Evolutionary conservation across 164 flowering plant species (phyloP), one percentile per base, ranked within the genome.

Genomic region (Macadamia integrifolia): DNA sequence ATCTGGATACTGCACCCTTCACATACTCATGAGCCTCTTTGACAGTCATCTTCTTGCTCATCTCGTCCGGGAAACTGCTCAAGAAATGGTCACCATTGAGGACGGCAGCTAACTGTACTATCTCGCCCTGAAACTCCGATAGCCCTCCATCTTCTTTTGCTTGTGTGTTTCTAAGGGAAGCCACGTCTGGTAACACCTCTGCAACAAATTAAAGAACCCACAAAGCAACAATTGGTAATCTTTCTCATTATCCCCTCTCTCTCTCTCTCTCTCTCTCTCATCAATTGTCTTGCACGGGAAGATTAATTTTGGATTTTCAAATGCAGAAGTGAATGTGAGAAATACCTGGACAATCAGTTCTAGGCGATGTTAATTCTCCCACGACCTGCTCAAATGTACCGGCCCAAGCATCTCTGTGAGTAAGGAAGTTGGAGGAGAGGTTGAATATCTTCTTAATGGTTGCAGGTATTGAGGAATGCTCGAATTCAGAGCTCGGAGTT

Each of bases 391-490:
- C 99, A 69, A 94, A 94, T 5, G 99, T 94, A 32, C 95, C 97
- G 31, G 99, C 99, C 99, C 99, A 94, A 52, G 97, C 93, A 80
- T 92, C 99, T 80, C 99, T 86, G 76, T 88, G 83, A 42, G 97
- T 94, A 71, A 94, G 76, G 86, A 86, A 94, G 67, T 90, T 87
- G 46, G 99, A 92, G 40, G 85, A 65, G 57, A 94, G 89, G 71
- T 89, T 90, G 86, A 92, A 92, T 64, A 94, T 84, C 75, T 92
- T 92, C 91, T 89, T 92, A 66, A 93, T 87, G 46, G 97, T 90
- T 35, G 98, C 98, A 43, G 98, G 95, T 56, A 93, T 83, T 1
- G 99, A 92, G 2, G 99, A 94, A 68, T 94, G 97, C 85, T 94
- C 97, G 31, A 74, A 94, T 75, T 94, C 97, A 0, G 97, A 92